Evolutionary conservation across 441 rosid genomes (phyloP).

Genomic region (Croton laevigatus): DNA sequence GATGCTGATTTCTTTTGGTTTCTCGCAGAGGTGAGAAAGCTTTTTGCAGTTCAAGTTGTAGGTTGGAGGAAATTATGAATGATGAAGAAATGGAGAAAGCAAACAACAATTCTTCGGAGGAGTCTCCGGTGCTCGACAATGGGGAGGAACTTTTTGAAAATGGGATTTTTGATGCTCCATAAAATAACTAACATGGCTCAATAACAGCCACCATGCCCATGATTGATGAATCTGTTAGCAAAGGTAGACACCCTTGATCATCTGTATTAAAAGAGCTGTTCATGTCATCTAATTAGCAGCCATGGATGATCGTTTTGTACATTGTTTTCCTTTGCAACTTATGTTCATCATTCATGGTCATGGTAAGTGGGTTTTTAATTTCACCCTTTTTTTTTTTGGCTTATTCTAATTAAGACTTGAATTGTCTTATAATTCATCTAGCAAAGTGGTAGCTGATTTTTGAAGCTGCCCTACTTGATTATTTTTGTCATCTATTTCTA

Average conservation of each 20-base stretch:
- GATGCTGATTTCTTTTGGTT: constrained; percentile 14
- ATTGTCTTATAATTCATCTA: constrained; percentile 7
- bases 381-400: constrained; percentile 15
- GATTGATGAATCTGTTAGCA: constrained; percentile 31
- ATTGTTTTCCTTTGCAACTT: constrained; percentile 38
- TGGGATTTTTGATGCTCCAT: constrained; percentile 37
- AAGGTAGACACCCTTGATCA: constrained; percentile 38
- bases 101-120: constrained; percentile 17
- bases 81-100: constrained; percentile 53
- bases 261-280: constrained; percentile 66
- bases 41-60: constrained; percentile 72
- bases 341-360: constrained; percentile 43
- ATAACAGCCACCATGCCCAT: constrained; percentile 29
- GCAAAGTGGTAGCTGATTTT: constrained; percentile 34
- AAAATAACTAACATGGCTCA: constrained; percentile 6
- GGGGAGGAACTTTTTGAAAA: constrained; percentile 40
- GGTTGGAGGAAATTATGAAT: constrained; percentile 53
- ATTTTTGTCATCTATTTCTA: not conserved
- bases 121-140: constrained; percentile 18
- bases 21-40: constrained; percentile 78
- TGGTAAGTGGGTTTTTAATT: constrained; percentile 23
- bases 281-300: constrained; percentile 52
- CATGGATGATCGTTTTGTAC: constrained; percentile 74
- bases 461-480: constrained; percentile 29
- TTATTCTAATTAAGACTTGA: constrained; percentile 23